A percentile compares a stretch with the other conserved stretches of the same genome.
These are phyloP conservation scores for Magnaporthiopsis poae DNA, from an alignment of 2,329 filamentous ascomycete genomes.

Conservation along the genomic window DNA sequence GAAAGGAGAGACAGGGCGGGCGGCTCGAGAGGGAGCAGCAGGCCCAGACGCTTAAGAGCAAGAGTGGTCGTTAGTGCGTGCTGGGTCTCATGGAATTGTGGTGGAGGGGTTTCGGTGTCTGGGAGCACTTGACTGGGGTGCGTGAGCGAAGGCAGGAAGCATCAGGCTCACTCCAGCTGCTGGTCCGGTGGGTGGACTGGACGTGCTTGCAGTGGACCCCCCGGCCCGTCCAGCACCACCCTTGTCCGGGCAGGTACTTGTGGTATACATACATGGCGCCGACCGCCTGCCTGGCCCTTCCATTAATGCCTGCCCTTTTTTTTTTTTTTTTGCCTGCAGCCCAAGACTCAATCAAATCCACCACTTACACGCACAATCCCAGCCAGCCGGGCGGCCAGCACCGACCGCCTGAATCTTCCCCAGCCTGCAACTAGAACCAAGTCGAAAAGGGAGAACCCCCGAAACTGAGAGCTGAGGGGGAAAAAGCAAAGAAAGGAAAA, in stretches of 20 bases:
- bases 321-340: too few species aligned
- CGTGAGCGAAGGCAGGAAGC: not conserved
- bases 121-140: slow-evolving; percentile 2
- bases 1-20: not conserved
- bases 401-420: not conserved
- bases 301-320: too few species aligned
- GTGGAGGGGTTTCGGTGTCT: slow-evolving; percentile 2
- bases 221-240: not conserved
- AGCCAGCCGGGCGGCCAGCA: not conserved
- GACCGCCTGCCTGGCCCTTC: not conserved
- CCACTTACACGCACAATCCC: not conserved
- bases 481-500: not conserved
- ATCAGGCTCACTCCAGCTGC: not conserved
- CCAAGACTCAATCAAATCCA: not conserved
- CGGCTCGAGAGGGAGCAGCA: not conserved
- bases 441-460: not conserved
- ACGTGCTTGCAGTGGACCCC: slow-evolving; percentile 1
- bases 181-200: not conserved
- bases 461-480: not conserved
- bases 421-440: not conserved
- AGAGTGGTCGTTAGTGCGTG: not conserved
- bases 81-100: slow-evolving; percentile 1
- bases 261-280: not conserved
- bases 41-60: not conserved
- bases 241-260: not conserved